These are phyloP conservation scores for Azolla pinnata DNA, from an alignment of 75 land plant genomes.

Conservation along the genomic window DNA sequence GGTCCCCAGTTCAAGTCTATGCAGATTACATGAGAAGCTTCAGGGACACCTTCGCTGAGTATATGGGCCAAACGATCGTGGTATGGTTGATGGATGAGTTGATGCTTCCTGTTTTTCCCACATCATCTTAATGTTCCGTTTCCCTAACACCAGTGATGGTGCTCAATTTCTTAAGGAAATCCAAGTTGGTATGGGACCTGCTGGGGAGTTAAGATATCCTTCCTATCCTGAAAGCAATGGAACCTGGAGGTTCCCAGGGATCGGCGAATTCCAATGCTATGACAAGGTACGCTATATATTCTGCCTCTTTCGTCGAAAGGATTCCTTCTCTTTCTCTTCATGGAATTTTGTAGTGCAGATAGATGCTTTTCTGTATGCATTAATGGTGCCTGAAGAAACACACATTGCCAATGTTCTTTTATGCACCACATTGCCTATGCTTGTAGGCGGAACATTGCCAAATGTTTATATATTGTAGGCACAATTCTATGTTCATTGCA, in stretches of 20 bases:
- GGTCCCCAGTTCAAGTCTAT: conserved; percentile 78
- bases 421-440: too few relatives aligned
- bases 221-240: conserved; percentile 75
- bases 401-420: neutral
- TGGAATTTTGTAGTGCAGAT: neutral
- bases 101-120: neutral
- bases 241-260: conserved; percentile 76
- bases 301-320: neutral
- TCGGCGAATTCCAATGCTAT: conserved; percentile 83
- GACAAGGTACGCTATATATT: conserved; percentile 57
- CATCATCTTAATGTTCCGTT: neutral
- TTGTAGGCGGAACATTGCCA: too few relatives aligned
- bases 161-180: conserved; percentile 45
- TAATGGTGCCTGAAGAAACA: neutral
- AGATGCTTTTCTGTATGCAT: neutral
- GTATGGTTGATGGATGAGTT: conserved; percentile 20
- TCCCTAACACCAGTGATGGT: neutral
- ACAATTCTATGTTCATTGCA: too few relatives aligned
- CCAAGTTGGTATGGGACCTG: conserved; percentile 94
- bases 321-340: neutral
- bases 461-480: too few relatives aligned
- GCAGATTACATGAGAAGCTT: conserved; percentile 87
- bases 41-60: conserved; percentile 50
- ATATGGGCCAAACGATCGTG: conserved; percentile 70
- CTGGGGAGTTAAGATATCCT: conserved; percentile 86